These are phyloP conservation scores for Penicillium frequentans DNA, from an alignment of 2,329 filamentous ascomycete species.

Conservation along the genomic window DNA sequence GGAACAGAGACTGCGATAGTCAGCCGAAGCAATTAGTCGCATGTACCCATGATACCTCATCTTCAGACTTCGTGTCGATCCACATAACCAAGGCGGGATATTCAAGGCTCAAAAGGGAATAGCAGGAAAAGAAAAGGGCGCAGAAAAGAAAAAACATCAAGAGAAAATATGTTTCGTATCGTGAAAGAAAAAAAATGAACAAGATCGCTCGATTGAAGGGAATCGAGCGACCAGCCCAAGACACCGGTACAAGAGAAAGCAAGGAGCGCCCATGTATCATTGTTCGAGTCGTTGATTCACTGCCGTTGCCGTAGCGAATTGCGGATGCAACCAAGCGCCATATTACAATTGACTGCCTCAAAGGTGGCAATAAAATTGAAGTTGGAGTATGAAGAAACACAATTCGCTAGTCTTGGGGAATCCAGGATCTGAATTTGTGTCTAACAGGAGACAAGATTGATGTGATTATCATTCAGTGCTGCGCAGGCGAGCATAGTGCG, in stretches of 20 bases:
- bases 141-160: not conserved
- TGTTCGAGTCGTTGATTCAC: not conserved
- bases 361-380: not conserved
- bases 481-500: slow-evolving; percentile 87
- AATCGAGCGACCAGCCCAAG: not conserved
- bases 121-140: not conserved
- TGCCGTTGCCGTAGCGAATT: not conserved
- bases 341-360: not conserved
- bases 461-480: slow-evolving; percentile 80
- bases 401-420: not conserved
- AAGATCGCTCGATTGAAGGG: not conserved
- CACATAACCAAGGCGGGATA: not conserved
- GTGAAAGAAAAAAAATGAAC: not conserved
- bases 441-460: slow-evolving; percentile 79
- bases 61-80: slow-evolving; percentile 1
- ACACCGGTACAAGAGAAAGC: not conserved
- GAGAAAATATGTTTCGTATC: not conserved
- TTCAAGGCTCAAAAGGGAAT: not conserved
- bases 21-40: slow-evolving; percentile 1
- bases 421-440: slow-evolving; percentile 1
- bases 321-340: not conserved
- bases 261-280: not conserved
- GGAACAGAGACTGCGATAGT: not conserved
- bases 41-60: not conserved
- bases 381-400: not conserved